Conservation (phyloP, 2,329 filamentous ascomycete species). For the Ceratocystis ficicola region DNA sequence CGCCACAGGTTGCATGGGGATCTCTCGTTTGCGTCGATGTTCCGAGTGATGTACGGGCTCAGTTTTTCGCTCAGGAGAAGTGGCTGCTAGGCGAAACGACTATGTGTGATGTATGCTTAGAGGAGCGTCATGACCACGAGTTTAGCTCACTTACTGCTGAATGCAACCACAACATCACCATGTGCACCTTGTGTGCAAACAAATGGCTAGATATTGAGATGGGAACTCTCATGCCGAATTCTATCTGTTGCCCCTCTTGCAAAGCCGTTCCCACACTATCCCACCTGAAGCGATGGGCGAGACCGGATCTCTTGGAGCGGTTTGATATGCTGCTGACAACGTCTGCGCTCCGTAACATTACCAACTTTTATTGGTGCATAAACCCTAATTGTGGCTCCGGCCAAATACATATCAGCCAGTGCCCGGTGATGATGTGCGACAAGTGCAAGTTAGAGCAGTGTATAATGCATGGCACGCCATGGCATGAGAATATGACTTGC, state of each 20-base stretch:
- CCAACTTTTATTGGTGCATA: constrained; percentile 32
- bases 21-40: constrained; percentile 17
- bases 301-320: constrained; percentile 19
- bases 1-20: constrained; percentile 10
- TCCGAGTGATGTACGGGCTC: background rate
- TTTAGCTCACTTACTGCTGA: constrained; percentile 6
- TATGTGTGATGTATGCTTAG: constrained; percentile 14
- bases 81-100: constrained; percentile 16
- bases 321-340: constrained; percentile 31
- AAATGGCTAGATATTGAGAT: constrained; percentile 9
- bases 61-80: constrained; percentile 14
- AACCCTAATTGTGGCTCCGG: constrained; percentile 30
- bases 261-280: background rate
- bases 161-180: constrained; percentile 8
- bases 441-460: constrained; percentile 29
- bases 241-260: constrained; percentile 15
- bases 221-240: constrained; percentile 4
- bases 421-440: constrained; percentile 29
- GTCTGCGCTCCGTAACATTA: constrained; percentile 26
- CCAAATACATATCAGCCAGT: constrained; percentile 29
- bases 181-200: constrained; percentile 19
- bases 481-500: constrained; percentile 32
- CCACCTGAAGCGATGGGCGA: constrained; percentile 14
- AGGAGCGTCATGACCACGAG: constrained; percentile 17
- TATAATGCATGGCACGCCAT: constrained; percentile 30